Percentiles rank a stretch among this genome's conserved stretches.
Conservation (phyloP, 2,329 filamentous ascomycete genomes). For the Beauveria sp. region DNA sequence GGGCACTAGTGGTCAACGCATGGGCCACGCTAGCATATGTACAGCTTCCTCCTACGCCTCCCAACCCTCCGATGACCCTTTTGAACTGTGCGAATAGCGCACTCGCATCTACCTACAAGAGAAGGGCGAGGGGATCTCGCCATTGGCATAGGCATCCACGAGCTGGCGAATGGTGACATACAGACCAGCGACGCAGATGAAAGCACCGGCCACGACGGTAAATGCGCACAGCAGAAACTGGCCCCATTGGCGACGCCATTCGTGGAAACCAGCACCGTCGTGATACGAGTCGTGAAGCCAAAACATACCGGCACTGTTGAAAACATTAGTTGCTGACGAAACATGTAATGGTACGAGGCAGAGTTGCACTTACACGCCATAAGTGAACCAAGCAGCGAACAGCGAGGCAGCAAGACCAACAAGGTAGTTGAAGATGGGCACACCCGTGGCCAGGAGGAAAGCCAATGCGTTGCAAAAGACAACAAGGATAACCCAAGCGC, state of each 20-base stretch:
- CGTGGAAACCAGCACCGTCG: slow-evolving; percentile 29
- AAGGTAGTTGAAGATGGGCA: slow-evolving; percentile 47
- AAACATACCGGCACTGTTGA: slow-evolving; percentile 36
- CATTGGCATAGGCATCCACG: slow-evolving; percentile 16
- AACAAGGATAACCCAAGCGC: slow-evolving; percentile 38
- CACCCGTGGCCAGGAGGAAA: slow-evolving; percentile 36
- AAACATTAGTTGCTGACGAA: background rate
- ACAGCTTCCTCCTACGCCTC: background rate
- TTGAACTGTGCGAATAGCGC: no score
- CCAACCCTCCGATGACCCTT: no score
- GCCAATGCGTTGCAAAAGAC: slow-evolving; percentile 38
- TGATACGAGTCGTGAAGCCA: slow-evolving; percentile 44
- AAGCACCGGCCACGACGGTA: slow-evolving; percentile 37
- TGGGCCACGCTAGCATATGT: background rate
- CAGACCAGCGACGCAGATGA: slow-evolving; percentile 40
- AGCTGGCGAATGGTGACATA: slow-evolving; percentile 39
- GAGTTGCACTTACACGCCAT: slow-evolving; percentile 29
- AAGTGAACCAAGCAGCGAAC: slow-evolving; percentile 48
- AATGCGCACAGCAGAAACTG: slow-evolving; percentile 32
- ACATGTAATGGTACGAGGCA: no score
- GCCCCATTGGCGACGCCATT: slow-evolving; percentile 29
- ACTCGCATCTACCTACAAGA: slow-evolving; percentile 6
- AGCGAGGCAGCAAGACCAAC: slow-evolving; percentile 42
- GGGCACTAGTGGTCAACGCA: background rate
- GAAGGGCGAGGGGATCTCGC: slow-evolving; percentile 13